Conservation (phyloP, 768 basidiomycete genomes). For the Flagelloscypha sp. region DNA sequence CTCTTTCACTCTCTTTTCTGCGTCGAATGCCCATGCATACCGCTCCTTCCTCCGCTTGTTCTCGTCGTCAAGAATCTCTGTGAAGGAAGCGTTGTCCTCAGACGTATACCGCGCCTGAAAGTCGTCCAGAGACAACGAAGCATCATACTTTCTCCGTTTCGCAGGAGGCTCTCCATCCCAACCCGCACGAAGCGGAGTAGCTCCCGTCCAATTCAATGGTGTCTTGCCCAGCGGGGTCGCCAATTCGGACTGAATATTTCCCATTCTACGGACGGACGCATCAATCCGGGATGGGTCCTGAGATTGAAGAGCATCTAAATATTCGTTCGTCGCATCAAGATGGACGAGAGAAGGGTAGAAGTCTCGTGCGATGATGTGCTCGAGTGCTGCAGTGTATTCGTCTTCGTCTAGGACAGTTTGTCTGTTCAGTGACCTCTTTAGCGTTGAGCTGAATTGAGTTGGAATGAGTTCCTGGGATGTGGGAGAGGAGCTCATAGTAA, state of each 20-base stretch:
- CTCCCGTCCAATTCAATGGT: conserved; percentile 18
- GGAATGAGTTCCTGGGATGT: no score
- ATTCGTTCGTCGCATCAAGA: conserved; percentile 80
- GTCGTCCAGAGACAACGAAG: conserved; percentile 60
- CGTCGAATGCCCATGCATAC: conserved; percentile 93
- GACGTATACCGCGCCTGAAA: conserved; percentile 94
- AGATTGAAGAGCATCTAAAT: conserved; percentile 72
- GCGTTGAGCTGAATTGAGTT: not conserved
- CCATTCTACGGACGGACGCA: conserved; percentile 65
- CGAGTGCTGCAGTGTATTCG: conserved; percentile 85
- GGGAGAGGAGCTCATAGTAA: no score
- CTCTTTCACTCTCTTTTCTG: conserved; percentile 76
- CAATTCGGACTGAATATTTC: conserved; percentile 54
- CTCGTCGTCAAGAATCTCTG: conserved; percentile 84
- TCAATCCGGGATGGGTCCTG: conserved; percentile 71
- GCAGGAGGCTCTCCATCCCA: conserved; percentile 30
- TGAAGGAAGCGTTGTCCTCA: conserved; percentile 96
- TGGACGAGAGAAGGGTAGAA: conserved; percentile 94
- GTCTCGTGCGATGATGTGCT: conserved; percentile 90
- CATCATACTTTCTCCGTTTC: conserved; percentile 56
- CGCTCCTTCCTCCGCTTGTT: conserved; percentile 73
- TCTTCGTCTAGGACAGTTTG: conserved; percentile 84
- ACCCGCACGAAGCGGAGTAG: conserved; percentile 39
- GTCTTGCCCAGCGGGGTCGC: conserved; percentile 26
- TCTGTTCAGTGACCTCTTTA: conserved; percentile 55